phyloP scores from a whole-genome alignment of 192 early-diverging fungal genomes.

The Backusella australiensis region DNA sequence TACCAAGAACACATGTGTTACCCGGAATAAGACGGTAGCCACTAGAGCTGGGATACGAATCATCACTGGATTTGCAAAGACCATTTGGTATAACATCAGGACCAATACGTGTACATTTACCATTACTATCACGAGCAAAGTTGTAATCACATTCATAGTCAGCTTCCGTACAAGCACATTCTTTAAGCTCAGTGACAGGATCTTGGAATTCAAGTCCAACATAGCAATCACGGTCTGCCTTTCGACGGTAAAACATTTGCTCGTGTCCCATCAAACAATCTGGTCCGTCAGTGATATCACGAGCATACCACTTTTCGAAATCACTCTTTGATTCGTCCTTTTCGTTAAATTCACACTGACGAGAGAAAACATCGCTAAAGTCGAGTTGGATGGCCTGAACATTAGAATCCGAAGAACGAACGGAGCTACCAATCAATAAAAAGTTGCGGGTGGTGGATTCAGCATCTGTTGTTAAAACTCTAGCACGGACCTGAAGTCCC shows the following conservation, averaged over 20 bases:
- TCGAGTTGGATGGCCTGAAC: conserved; percentile 67
- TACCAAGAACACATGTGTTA: conserved; percentile 61
- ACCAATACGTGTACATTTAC: conserved; percentile 61
- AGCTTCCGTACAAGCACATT: conserved; percentile 73
- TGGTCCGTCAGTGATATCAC: conserved; percentile 45
- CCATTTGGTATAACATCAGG: conserved; percentile 53
- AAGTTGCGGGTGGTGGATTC: conserved; percentile 75
- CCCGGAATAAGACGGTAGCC: conserved; percentile 88
- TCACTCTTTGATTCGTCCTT: conserved; percentile 56
- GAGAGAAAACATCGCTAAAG: conserved; percentile 54
- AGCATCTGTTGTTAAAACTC: conserved; percentile 76
- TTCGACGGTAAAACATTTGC: conserved; percentile 71
- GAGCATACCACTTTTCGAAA: conserved; percentile 75
- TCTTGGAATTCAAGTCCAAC: conserved; percentile 63
- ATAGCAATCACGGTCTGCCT: conserved; percentile 73
- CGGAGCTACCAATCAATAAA: conserved; percentile 52
- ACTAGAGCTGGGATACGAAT: conserved; percentile 68
- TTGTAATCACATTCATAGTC: conserved; percentile 97
- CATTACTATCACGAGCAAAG: conserved; percentile 50
- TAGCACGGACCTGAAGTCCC: conserved; percentile 50
- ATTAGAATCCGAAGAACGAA: conserved; percentile 5
- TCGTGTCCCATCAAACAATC: conserved; percentile 88
- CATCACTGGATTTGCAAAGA: conserved; percentile 60
- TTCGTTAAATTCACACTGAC: conserved; percentile 65
- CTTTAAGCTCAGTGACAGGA: conserved; percentile 48